Percentiles rank a stretch among this genome's conserved stretches.
These are phyloP conservation scores for Solanum pimpinellifolium DNA, from an alignment of 257 asterid species.

Conservation along the genomic window DNA sequence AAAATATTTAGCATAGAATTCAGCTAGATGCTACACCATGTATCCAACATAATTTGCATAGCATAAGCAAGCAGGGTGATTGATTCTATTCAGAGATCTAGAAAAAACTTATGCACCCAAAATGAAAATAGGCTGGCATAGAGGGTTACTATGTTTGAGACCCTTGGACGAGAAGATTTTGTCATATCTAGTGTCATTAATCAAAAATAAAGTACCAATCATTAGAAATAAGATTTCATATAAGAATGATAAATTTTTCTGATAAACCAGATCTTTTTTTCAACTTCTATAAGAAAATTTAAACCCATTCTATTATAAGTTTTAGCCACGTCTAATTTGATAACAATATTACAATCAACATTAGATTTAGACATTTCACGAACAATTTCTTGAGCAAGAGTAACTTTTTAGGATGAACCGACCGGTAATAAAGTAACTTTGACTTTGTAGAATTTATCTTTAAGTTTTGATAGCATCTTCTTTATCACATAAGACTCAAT, in stretches of 20 bases:
- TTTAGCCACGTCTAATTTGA: not conserved
- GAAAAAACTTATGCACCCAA: not conserved
- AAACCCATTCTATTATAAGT: too few species aligned
- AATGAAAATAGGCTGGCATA: not conserved
- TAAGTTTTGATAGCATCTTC: not conserved
- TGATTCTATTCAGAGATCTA: not conserved
- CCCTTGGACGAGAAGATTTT: not conserved
- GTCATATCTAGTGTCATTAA: not conserved
- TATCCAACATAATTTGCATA: not conserved
- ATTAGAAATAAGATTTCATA: not conserved
- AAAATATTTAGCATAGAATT: not conserved
- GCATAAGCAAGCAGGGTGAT: not conserved
- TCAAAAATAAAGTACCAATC: not conserved
- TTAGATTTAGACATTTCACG: not conserved
- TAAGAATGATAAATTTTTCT: too few species aligned
- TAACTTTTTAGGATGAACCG: not conserved
- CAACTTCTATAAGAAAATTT: not conserved
- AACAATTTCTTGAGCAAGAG: not conserved
- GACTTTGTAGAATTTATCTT: not conserved
- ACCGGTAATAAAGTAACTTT: not conserved
- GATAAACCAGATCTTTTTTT: not conserved
- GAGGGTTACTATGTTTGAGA: not conserved
- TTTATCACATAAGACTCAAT: not conserved
- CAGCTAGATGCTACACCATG: not conserved
- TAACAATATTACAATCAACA: not conserved